phyloP scores from a whole-genome alignment of 768 basidiomycete genomes.

The Plicaturopsis crispa region DNA sequence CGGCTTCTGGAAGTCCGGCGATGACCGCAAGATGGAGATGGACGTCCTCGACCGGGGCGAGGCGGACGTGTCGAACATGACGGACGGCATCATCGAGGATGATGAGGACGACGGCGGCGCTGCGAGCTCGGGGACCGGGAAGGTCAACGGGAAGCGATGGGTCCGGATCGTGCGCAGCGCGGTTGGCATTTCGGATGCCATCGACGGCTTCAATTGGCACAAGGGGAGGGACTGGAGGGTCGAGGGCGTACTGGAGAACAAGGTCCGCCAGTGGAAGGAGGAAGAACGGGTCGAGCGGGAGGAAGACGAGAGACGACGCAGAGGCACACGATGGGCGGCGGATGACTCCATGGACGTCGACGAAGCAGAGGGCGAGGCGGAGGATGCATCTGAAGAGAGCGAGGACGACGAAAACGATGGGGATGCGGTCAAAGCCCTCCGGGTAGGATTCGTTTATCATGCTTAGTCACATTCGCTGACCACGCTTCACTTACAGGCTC shows the following conservation, averaged over 20 bases:
- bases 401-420: conserved; percentile 63
- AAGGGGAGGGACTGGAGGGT: conserved; percentile 57
- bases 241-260: conserved; percentile 57
- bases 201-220: conserved; percentile 71
- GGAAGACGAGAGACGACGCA: conserved; percentile 60
- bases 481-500: conserved; percentile 39
- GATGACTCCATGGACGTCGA: conserved; percentile 74
- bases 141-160: conserved; percentile 57
- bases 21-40: conserved; percentile 56
- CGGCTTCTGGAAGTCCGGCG: conserved; percentile 87
- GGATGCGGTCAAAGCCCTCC: conserved; percentile 70
- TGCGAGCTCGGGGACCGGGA: conserved; percentile 14
- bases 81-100: conserved; percentile 73
- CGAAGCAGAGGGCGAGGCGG: conserved; percentile 41
- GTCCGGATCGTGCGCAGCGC: conserved; percentile 65
- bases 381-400: conserved; percentile 28
- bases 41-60: conserved; percentile 68
- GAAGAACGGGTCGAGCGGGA: conserved; percentile 61
- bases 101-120: conserved; percentile 30
- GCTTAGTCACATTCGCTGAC: conserved; percentile 7
- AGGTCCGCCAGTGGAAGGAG: conserved; percentile 61
- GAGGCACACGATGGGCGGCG: conserved; percentile 51
- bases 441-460: conserved; percentile 38
- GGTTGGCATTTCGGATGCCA: conserved; percentile 55
- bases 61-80: conserved; percentile 23